Evolutionary conservation across 805 yeast species (phyloP), one percentile per base, ranked within the genome.

Genomic region (Sporopachydermia quercuum): DNA sequence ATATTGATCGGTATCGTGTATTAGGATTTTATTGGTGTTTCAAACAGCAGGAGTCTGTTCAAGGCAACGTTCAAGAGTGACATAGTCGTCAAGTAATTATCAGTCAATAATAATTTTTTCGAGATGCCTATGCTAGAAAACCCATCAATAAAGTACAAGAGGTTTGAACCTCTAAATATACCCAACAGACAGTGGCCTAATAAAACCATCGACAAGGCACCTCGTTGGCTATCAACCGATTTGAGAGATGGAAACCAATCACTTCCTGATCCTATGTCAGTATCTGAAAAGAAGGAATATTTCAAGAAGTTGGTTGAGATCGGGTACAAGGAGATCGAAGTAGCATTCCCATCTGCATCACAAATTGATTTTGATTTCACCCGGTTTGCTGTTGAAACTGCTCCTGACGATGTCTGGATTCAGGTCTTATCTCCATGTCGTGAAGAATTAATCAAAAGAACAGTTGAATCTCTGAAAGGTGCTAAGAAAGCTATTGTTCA

Each of bases 211-310:
- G 62, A 61, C 39, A 70, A 70, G 53, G 71, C 86, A 3, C 93
- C 93, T 15, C 64, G 91, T 48, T 81, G 91, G 91, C 63, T 82
- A 37, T 76, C 87, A 15, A 81, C 93, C 3, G 93, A 82, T 52
- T 65, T 81, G 45, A 70, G 93, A 50, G 93, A 81, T 53, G 93
- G 93, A 19, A 81, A 81, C 58, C 91, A 81, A 61, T 76, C 87
- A 4, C 66, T 81, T 48, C 89, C 91, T 0, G 91, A 81, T 53
- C 93, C 91, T 40, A 81, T 81, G 93, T 66, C 79, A n/a, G 65
- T 79, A 35, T 76, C 63, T n/a, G 87, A 81, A 51, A 81, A 81
- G 60, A 76, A 76, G 52, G 71, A 65, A 40, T 81, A 77, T 58
- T 79, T 80, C 56, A 61, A 70, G 40, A 76, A 78, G 54, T 63